Percentiles rank a stretch among this genome's conserved stretches.
These are phyloP conservation scores for Nitzschia palea DNA, from an alignment of 108 stramenopile genomes.

Conservation along the genomic window DNA sequence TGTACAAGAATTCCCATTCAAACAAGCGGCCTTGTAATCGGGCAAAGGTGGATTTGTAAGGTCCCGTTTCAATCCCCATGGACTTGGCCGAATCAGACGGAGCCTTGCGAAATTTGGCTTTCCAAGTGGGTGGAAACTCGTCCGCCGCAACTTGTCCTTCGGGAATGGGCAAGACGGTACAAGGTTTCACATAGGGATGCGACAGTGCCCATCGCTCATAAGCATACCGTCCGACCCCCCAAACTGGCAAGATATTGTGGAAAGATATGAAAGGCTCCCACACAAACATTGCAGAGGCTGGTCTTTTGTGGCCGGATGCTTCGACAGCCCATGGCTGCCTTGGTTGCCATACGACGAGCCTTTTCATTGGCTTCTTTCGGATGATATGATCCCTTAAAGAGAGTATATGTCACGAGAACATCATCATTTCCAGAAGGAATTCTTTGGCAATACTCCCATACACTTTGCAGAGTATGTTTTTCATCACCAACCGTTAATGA, in stretches of 20 bases:
- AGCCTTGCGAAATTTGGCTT: neutral
- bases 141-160: neutral
- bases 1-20: constrained; percentile 28
- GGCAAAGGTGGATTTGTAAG: constrained; percentile 18
- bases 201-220: constrained; percentile 21
- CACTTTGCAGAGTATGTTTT: constrained; percentile 6
- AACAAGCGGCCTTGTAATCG: constrained; percentile 15
- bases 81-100: constrained; percentile 11
- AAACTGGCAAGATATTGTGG: constrained; percentile 16
- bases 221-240: constrained; percentile 27
- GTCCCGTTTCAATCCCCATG: neutral
- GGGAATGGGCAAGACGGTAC: neutral
- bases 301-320: constrained; percentile 3
- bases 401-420: constrained; percentile 21
- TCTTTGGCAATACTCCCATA: constrained; percentile 22
- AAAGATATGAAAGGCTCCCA: constrained; percentile 10
- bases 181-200: constrained; percentile 29
- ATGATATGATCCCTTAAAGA: constrained; percentile 28
- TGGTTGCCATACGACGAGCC: constrained; percentile 22
- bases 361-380: constrained; percentile 8
- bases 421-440: no score
- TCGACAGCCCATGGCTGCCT: constrained; percentile 18
- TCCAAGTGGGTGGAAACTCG: neutral
- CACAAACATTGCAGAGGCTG: constrained; percentile 16
- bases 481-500: neutral